Conservation (phyloP, 139 green algal genomes). For the Prasinococcaceae sp. region DNA sequence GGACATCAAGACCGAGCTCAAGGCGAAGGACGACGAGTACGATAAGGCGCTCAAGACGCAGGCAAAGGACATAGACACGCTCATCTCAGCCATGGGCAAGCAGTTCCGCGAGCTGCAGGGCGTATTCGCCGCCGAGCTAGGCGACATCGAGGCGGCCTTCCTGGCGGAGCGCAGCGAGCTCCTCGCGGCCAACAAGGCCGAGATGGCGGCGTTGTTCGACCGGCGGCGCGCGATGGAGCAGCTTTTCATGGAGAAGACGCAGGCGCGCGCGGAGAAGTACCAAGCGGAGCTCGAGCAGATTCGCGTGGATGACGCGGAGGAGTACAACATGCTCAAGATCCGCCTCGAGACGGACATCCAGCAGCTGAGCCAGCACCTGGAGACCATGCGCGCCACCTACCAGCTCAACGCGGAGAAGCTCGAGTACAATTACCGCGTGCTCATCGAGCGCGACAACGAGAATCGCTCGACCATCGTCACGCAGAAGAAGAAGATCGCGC, state of each 20-base stretch:
- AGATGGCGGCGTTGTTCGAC: conserved; percentile 47
- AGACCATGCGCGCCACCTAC: conserved; percentile 66
- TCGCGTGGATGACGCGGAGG: conserved; percentile 46
- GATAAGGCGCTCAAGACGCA: conserved; percentile 36
- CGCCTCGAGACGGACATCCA: conserved; percentile 67
- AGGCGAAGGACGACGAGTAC: conserved; percentile 65
- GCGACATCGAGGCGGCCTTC: conserved; percentile 50
- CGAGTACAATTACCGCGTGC: conserved; percentile 78
- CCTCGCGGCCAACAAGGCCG: conserved; percentile 38
- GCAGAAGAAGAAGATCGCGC: conserved; percentile 66
- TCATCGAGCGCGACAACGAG: conserved; percentile 41
- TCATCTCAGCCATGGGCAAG: conserved; percentile 28
- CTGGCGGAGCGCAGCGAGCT: conserved; percentile 44
- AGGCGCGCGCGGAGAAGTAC: conserved; percentile 21
- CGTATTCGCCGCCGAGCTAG: conserved; percentile 31
- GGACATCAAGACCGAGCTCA: conserved; percentile 47
- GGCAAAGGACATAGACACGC: conserved; percentile 42
- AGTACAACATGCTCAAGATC: conserved; percentile 73
- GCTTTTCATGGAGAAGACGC: conserved; percentile 30
- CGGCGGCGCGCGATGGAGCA: conserved; percentile 31
- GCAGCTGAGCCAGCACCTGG: conserved; percentile 64
- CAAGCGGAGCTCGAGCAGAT: conserved; percentile 30
- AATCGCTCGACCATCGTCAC: conserved; percentile 51
- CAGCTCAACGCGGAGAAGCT: conserved; percentile 76
- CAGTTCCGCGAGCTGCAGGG: conserved; percentile 44